These are phyloP conservation scores for Aspergillus steynii DNA, from an alignment of 495 filamentous ascomycete genomes.

Conservation along the genomic window DNA sequence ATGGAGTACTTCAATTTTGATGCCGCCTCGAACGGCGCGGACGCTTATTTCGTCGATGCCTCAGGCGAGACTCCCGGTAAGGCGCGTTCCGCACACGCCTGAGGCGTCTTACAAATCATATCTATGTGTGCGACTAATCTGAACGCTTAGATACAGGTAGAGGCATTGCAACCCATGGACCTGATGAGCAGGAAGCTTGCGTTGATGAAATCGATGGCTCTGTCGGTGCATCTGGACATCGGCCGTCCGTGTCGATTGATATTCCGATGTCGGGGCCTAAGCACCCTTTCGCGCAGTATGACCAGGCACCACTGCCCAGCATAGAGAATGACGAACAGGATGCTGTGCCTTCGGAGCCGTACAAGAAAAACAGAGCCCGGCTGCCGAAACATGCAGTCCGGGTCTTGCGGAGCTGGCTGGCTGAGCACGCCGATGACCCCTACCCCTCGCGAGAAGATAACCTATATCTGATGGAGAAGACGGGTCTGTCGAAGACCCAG, in stretches of 20 bases:
- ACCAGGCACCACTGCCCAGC: neutral
- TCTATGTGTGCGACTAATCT: neutral
- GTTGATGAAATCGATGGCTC: neutral
- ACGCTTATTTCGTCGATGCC: neutral
- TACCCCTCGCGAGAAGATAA: conserved; percentile 13
- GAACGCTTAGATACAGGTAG: no score
- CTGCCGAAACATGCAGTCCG: neutral
- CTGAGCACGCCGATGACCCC: conserved; percentile 28
- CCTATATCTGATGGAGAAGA: conserved; percentile 1
- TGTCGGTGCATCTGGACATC: neutral
- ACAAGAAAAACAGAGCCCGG: neutral
- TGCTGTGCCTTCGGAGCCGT: neutral
- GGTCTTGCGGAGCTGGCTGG: conserved; percentile 9
- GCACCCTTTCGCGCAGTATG: neutral
- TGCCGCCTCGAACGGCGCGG: neutral
- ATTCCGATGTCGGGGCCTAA: neutral
- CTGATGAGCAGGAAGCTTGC: neutral
- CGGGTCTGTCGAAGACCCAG: conserved; percentile 12
- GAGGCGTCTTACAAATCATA: no score
- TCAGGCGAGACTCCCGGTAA: neutral
- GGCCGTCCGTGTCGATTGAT: neutral
- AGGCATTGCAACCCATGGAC: neutral
- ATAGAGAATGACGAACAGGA: neutral
- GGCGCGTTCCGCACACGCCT: neutral
- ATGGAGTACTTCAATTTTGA: neutral